phyloP scores from a whole-genome alignment of 2,329 filamentous ascomycete genomes.

The Aspergillus ochraceus region DNA sequence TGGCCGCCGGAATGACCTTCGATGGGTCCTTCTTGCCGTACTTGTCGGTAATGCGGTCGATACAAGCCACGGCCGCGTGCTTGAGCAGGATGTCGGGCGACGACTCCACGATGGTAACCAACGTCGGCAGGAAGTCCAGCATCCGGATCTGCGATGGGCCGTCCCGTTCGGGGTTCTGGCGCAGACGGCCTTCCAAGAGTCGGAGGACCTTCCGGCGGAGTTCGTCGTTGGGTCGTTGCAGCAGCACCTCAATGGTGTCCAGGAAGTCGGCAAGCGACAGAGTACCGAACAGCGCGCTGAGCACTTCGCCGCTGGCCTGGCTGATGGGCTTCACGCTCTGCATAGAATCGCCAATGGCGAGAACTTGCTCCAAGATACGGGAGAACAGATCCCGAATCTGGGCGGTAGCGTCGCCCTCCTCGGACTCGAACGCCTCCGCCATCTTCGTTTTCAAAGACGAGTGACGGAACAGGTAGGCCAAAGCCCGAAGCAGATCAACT shows the following conservation, averaged over 20 bases:
- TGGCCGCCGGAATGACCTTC: slow-evolving; percentile 71
- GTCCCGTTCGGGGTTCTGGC: slow-evolving; percentile 70
- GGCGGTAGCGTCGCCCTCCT: slow-evolving; percentile 57
- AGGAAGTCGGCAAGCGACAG: slow-evolving; percentile 87
- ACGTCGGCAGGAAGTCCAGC: slow-evolving; percentile 74
- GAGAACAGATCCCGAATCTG: slow-evolving; percentile 70
- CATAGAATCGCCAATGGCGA: slow-evolving; percentile 62
- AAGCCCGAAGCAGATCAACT: slow-evolving; percentile 42
- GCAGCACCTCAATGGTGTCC: slow-evolving; percentile 78
- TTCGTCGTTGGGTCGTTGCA: slow-evolving; percentile 72
- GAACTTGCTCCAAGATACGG: slow-evolving; percentile 63
- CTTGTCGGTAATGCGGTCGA: slow-evolving; percentile 90
- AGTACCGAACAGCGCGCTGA: slow-evolving; percentile 79
- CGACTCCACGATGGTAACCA: slow-evolving; percentile 73
- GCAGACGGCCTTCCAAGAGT: slow-evolving; percentile 77
- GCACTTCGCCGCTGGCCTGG: slow-evolving; percentile 61
- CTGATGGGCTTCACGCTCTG: slow-evolving; percentile 37
- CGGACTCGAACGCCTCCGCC: slow-evolving; percentile 35
- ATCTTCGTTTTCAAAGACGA: slow-evolving; percentile 44
- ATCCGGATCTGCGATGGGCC: slow-evolving; percentile 67
- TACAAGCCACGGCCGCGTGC: slow-evolving; percentile 81
- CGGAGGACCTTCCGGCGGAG: slow-evolving; percentile 77
- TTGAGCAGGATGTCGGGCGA: slow-evolving; percentile 74
- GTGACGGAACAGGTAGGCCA: slow-evolving; percentile 42
- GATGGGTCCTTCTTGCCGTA: slow-evolving; percentile 90